A percentile compares a stretch with the other conserved stretches of the same genome.
Conservation (phyloP, 2,329 filamentous ascomycete species). For the Aspergillus spinulosporus region DNA sequence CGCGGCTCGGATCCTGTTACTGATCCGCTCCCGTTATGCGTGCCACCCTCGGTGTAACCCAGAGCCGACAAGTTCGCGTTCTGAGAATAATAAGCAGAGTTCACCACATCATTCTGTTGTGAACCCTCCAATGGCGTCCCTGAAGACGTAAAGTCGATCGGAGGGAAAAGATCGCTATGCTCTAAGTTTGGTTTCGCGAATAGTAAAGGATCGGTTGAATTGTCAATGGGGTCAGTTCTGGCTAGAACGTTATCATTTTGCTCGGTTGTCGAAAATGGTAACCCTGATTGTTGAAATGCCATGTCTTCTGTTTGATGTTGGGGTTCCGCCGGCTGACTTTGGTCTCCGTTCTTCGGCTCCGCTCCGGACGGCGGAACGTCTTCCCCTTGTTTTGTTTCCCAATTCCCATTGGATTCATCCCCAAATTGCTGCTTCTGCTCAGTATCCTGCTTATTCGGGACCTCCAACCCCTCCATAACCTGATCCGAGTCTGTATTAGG, state of each 20-base stretch:
- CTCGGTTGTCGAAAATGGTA: constrained; percentile 18
- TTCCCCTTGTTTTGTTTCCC: constrained; percentile 14
- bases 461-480: constrained; percentile 9
- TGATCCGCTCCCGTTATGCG: constrained; percentile 37
- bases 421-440: constrained; percentile 8
- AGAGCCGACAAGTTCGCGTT: constrained; percentile 37
- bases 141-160: constrained; percentile 38
- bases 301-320: constrained; percentile 18
- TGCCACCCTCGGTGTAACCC: constrained; percentile 30
- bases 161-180: constrained; percentile 37
- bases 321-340: constrained; percentile 16
- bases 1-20: constrained; percentile 44
- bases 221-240: constrained; percentile 29
- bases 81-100: constrained; percentile 41
- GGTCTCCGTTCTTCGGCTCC: constrained; percentile 14
- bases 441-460: constrained; percentile 10
- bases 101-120: constrained; percentile 43
- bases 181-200: constrained; percentile 34
- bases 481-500: constrained; percentile 14
- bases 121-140: constrained; percentile 40
- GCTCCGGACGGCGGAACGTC: constrained; percentile 11
- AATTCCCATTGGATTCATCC: constrained; percentile 17
- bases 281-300: constrained; percentile 12
- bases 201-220: constrained; percentile 37
- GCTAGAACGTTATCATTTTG: constrained; percentile 6